Conservation (phyloP, 345 rosid genomes). For the Populus tremula region DNA sequence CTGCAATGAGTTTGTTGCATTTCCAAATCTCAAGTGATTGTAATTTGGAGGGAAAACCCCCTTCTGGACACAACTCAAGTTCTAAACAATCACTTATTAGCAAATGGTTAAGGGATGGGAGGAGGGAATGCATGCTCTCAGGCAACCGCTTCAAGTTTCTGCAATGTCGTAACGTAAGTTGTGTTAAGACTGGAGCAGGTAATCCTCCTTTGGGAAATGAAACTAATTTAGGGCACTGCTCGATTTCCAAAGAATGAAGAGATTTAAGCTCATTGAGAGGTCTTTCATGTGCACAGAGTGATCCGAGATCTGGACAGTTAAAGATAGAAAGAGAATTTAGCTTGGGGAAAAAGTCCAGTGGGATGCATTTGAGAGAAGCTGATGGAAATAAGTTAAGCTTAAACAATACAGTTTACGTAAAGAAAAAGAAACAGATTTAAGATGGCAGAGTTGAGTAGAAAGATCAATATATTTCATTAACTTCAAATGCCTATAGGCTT, state of each 20-base stretch:
- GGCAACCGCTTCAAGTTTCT: conserved; percentile 8
- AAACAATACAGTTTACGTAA: too few species aligned
- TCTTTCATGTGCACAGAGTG: background rate
- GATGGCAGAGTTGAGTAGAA: too few species aligned
- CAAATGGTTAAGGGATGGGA: conserved; percentile 7
- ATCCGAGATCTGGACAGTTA: background rate
- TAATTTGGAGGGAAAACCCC: conserved; percentile 1
- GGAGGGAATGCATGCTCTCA: background rate
- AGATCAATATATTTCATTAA: too few species aligned
- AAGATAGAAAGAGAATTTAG: background rate
- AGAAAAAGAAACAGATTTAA: too few species aligned
- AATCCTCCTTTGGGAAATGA: background rate
- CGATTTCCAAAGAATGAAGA: background rate
- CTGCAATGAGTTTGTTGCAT: conserved; percentile 5
- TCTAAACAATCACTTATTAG: background rate
- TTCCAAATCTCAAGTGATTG: background rate
- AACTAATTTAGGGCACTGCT: background rate
- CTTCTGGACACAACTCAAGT: conserved; percentile 10
- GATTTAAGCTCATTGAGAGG: background rate
- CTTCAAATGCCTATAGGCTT: too few species aligned
- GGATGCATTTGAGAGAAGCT: conserved; percentile 6
- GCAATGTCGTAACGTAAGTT: background rate
- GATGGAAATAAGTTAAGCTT: too few species aligned
- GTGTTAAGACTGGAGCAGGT: conserved; percentile 6
- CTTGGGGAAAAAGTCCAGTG: background rate